These are phyloP conservation scores for Saitozyma podzolica DNA, from an alignment of 768 basidiomycete species.

Conservation along the genomic window DNA sequence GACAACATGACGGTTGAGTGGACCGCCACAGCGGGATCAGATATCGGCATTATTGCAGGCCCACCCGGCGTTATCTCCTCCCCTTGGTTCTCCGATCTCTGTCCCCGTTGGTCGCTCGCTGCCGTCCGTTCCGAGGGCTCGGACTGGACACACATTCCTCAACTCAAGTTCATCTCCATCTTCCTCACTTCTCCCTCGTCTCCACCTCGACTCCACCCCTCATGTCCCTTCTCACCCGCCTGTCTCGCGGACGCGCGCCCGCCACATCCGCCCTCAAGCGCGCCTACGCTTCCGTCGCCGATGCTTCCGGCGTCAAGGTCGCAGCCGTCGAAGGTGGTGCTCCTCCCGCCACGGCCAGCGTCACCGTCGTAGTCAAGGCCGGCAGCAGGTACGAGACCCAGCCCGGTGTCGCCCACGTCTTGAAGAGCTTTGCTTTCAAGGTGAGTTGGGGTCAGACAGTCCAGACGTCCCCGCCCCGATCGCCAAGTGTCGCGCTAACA, in stretches of 20 bases:
- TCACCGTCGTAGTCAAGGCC: conserved; percentile 89
- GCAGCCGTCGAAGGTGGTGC: conserved; percentile 79
- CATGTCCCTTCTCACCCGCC: conserved; percentile 29
- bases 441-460: conserved; percentile 56
- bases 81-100: background rate
- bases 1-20: background rate
- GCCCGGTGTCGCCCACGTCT: conserved; percentile 85
- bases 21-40: too few species aligned
- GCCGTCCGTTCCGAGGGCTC: background rate
- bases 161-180: conserved; percentile 4
- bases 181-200: too few species aligned
- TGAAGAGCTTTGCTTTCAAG: conserved; percentile 99
- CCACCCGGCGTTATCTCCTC: background rate
- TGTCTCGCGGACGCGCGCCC: conserved; percentile 10
- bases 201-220: background rate
- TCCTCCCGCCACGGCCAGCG: conserved; percentile 67
- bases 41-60: too few species aligned
- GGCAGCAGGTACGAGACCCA: conserved; percentile 85
- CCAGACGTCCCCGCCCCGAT: background rate
- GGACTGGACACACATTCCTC: background rate
- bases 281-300: conserved; percentile 68
- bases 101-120: background rate
- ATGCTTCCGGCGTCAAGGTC: conserved; percentile 78
- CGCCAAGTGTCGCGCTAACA: background rate
- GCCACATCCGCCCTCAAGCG: conserved; percentile 27